Base-by-base conservation (phyloP, 2,329 filamentous ascomycete genomes). In the Sporothrix luriei region DNA sequence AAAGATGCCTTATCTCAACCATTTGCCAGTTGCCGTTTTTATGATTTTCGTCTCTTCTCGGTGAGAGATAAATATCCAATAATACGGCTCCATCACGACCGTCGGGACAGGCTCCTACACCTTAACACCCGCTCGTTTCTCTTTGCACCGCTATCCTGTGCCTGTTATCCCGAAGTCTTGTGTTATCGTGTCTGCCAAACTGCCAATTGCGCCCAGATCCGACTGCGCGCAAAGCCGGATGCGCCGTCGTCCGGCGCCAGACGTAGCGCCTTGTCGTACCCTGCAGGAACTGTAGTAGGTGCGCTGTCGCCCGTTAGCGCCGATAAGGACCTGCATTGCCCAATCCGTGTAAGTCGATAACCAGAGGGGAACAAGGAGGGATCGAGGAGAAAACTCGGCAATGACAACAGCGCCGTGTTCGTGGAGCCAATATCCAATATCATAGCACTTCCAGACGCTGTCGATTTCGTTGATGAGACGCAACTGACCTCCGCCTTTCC, bases 241-340 rank as follows among this genome's bases (percentile, higher is more conserved):
- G 66, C 33, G 67, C 57, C 11, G 57, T 54, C 11, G 38, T 26
- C 67, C 57, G n/a, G 16, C 38, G 24, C 11, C 54, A 1, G 26
- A 16, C 26, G 54, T 57, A 57, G 54, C 16, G 54, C 54, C 26
- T 26, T 57, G 54, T 57, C 24, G 57, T 33, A 19, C 38, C 9
- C n/a, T 43, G 55, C 24, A 46, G 21, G 57, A 4, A 5, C 38
- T 40, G 38, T 40, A 40, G 38, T 40, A 40, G 38, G 16, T 48
- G 21, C 24, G 2, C 46, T 33, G 61, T 65, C 19, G 26, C 66
- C 61, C 61, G 68, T 5, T 69, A 69, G 68, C 43, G 68, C 61
- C 51, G 68, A 69, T 69, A 69, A 69, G 68, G 14, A n/a, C 26
- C 10, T 61, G n/a, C n/a, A 61, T 24, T 21, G 19, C 40, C 54